Base-by-base conservation (phyloP, 139 green algal species). In the Volvox africanus region DNA sequence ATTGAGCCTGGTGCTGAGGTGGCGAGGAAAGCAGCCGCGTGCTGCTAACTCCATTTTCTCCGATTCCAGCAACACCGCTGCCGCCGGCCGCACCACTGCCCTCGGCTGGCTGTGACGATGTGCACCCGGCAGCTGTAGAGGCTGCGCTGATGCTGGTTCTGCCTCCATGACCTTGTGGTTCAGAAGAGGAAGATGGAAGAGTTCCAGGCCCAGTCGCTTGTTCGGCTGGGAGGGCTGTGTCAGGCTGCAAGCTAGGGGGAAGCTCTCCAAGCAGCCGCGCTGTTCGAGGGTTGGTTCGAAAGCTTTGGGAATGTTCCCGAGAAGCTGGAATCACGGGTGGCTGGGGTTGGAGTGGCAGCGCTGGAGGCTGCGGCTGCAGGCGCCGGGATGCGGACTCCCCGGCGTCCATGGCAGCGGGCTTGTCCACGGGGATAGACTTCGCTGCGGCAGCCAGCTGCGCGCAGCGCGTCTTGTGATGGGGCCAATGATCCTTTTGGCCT, bases 401-500 rank as follows among this genome's bases (percentile, higher is more conserved):
- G 30, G 80, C 26, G 26, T 5, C 80, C 11, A 30, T 55, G 36
- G 79, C 17, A 24, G 79, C 37, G 1, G 79, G 30, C 0, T 35
- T 12, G 22, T 85, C 82, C 32, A n/a, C 85, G 9, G 9, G 5
- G 19, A 68, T 37, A 18, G 85, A 69, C 2, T 44, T 61, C 19
- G 85, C 37, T 22, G 69, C 44, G 19, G 44, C n/a, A 2, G 37
- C 85, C 28, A 89, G 85, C 71, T 71, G 37, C 1, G 69, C 16
- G 24, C 85, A 89, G 6, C 55, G 69, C 11, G 28, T 61, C n/a
- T 89, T 89, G 85, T 89, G 85, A 37, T 89, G 85, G 28, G 85
- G 69, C 85, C 85, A 89, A 50, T 89, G 85, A 37, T 89, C 85
- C 44, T 33, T 55, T 33, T 89, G 85, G n/a, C 85, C 85, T 89